These are phyloP conservation scores for Hansenula anomala DNA, from an alignment of 1,139 yeast species.

Conservation along the genomic window DNA sequence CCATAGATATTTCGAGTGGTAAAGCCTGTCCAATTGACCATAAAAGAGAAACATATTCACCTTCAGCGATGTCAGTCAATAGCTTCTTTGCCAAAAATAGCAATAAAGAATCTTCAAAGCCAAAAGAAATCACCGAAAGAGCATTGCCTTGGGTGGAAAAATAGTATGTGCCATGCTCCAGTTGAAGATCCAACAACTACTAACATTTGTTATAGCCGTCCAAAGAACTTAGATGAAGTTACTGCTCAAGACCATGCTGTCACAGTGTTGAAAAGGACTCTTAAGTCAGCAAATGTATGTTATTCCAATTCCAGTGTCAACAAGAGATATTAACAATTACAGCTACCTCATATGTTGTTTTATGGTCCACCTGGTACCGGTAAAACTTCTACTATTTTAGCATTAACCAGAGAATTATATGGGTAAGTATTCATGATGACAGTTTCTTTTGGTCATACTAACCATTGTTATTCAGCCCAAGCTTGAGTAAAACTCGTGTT, in stretches of 20 bases:
- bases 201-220: slow-evolving; percentile 28
- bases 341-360: slow-evolving; percentile 87
- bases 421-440: slow-evolving; percentile 25
- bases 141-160: slow-evolving; percentile 25
- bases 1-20: no score
- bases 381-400: slow-evolving; percentile 87
- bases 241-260: slow-evolving; percentile 92
- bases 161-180: slow-evolving; percentile 13
- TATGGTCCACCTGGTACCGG: slow-evolving; percentile 99
- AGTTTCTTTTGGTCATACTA: not conserved
- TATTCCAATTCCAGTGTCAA: no score
- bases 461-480: slow-evolving; percentile 35
- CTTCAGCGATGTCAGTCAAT: not conserved
- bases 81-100: slow-evolving; percentile 2
- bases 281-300: slow-evolving; percentile 62
- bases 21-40: no score
- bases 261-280: slow-evolving; percentile 72
- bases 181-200: slow-evolving; percentile 1
- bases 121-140: slow-evolving; percentile 11
- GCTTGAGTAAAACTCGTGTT: slow-evolving; percentile 67
- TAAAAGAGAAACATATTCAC: no score
- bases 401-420: slow-evolving; percentile 78
- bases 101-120: not conserved
- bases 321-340: no score
- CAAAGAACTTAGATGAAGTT: slow-evolving; percentile 77